These are phyloP conservation scores for Perkinsus olseni DNA, from an alignment of 169 alveolate genomes.

Conservation along the genomic window DNA sequence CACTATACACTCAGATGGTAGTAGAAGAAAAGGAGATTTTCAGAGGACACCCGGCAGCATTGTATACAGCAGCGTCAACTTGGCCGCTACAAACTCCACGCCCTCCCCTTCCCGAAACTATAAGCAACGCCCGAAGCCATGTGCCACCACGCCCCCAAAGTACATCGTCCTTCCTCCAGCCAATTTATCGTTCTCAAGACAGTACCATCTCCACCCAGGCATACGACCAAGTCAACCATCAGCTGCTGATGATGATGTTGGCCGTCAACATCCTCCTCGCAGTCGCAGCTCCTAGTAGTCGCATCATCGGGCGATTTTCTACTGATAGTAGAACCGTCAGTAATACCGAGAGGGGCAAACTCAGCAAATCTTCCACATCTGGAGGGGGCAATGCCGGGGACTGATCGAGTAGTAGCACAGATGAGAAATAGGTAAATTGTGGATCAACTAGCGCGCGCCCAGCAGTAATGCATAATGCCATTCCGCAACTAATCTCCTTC, in stretches of 20 bases:
- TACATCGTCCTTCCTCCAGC: background rate
- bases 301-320: too few relatives aligned
- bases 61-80: too few relatives aligned
- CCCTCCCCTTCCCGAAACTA: too few relatives aligned
- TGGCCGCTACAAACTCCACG: too few relatives aligned
- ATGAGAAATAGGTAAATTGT: background rate
- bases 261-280: too few relatives aligned
- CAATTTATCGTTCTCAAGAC: slow-evolving; percentile 29
- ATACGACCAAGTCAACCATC: slow-evolving; percentile 44
- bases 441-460: background rate
- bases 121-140: background rate
- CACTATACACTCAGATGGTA: too few relatives aligned
- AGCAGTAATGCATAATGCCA: too few relatives aligned
- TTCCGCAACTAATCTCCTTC: too few relatives aligned
- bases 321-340: too few relatives aligned
- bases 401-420: background rate
- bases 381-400: background rate
- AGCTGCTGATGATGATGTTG: background rate
- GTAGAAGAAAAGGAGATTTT: too few relatives aligned
- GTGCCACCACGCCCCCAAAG: background rate
- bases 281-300: too few relatives aligned
- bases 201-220: slow-evolving; percentile 76
- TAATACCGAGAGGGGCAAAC: background rate
- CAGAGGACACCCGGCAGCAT: too few relatives aligned
- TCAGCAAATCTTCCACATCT: background rate